Evolutionary conservation across 441 rosid genomes (phyloP).

Genomic region (Pelargonium australe): DNA sequence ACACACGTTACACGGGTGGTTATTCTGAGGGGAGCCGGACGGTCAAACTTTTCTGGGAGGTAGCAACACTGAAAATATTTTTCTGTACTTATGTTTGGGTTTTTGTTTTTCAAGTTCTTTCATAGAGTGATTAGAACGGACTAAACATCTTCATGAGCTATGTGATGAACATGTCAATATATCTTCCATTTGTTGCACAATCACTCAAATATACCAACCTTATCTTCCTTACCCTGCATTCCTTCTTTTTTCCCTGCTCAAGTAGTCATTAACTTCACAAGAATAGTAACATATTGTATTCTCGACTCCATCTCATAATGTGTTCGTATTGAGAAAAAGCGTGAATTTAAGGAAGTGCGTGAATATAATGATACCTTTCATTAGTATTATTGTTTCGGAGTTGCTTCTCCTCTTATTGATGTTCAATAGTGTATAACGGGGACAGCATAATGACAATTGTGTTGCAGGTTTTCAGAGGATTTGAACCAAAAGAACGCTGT

Average conservation of each 20-base stretch:
- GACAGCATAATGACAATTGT: neutral
- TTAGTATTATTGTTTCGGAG: too few relatives aligned
- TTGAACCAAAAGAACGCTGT: slow-evolving; percentile 85
- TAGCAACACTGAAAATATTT: slow-evolving; percentile 25
- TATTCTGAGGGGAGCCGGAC: slow-evolving; percentile 86
- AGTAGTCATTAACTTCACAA: neutral
- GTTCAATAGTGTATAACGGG: neutral
- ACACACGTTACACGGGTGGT: slow-evolving; percentile 91
- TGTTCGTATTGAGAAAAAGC: neutral
- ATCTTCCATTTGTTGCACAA: neutral
- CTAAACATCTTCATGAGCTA: slow-evolving; percentile 3
- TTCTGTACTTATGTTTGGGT: slow-evolving; percentile 2
- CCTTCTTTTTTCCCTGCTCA: neutral
- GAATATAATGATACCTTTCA: neutral
- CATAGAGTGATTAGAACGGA: slow-evolving; percentile 1
- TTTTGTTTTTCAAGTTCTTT: neutral
- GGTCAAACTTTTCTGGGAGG: slow-evolving; percentile 97
- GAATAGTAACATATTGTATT: neutral
- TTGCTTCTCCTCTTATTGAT: neutral
- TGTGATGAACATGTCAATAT: neutral
- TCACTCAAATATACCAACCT: neutral
- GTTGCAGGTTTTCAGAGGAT: slow-evolving; percentile 78
- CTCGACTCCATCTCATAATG: neutral
- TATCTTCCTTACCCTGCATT: neutral
- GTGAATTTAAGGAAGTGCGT: neutral